Evolutionary conservation across 768 basidiomycete genomes (phyloP).

Genomic region (Calocera cornea): DNA sequence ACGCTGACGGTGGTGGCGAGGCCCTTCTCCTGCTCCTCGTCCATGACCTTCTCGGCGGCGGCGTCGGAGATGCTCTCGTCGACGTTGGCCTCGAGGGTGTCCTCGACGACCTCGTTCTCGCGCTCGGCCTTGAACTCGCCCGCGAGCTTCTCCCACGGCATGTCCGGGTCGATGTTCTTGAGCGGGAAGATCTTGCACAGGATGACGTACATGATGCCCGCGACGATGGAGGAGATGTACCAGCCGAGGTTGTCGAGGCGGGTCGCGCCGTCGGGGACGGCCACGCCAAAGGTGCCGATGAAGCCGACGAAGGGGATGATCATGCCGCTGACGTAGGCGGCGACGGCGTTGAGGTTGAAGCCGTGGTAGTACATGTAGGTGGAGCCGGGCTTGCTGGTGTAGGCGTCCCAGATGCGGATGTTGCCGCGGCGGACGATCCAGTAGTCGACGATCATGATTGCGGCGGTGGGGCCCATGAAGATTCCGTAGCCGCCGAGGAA

Average conservation of each 20-base stretch:
- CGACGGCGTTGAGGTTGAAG: constrained; percentile 35
- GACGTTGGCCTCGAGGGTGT: constrained; percentile 1
- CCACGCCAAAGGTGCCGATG: constrained; percentile 39
- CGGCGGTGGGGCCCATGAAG: constrained; percentile 15
- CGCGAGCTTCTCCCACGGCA: constrained; percentile 4
- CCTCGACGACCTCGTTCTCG: not conserved
- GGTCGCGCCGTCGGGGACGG: constrained; percentile 11
- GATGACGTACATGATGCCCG: constrained; percentile 6
- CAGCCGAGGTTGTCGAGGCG: constrained; percentile 15
- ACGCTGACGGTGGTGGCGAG: not conserved
- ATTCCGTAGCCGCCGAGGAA: constrained; percentile 16
- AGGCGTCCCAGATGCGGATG: constrained; percentile 14
- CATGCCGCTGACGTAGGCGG: constrained; percentile 58
- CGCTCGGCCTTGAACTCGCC: not conserved
- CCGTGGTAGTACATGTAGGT: constrained; percentile 15
- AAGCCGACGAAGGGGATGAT: constrained; percentile 75
- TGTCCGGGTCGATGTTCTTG: constrained; percentile 5
- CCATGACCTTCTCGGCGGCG: not conserved
- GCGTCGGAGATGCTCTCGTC: not conserved
- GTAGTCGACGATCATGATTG: constrained; percentile 17
- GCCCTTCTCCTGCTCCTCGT: constrained; percentile 3
- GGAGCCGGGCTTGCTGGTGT: constrained; percentile 8
- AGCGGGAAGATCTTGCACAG: constrained; percentile 6
- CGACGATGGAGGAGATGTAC: constrained; percentile 14
- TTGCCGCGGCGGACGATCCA: constrained; percentile 16